Evolutionary conservation across 2,329 filamentous ascomycete genomes (phyloP), one percentile per base, ranked within the genome.

Genomic region (Xylaria sp.): DNA sequence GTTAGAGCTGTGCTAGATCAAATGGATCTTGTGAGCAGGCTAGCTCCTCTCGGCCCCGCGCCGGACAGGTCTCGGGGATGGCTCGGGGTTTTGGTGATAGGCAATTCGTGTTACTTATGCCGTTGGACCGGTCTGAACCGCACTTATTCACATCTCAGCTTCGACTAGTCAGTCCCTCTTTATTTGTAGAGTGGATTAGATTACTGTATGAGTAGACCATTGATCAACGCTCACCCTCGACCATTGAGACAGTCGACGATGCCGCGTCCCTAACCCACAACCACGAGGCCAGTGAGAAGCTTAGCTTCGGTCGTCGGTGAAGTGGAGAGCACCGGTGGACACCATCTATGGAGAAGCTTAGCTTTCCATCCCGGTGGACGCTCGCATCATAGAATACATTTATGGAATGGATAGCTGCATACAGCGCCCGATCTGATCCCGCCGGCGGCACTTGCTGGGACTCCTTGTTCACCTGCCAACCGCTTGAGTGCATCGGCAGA

Each of bases 261-360:
- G 15, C 10, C 46, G 0, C 55, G 62, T 57, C 49, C 55, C 25
- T 41, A 60, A 51, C 12, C 36, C 39, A 43, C 46, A 9, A 58
- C 36, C 23, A 58, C 36, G 23, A 13, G 39, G 23, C 43, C 3
- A n/a, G 12, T 13, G 61, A 48, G 43, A 18, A 25, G 25, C 43
- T 13, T 43, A 41, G n/a, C 31, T 58, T 75, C 74, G 75, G 72
- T 63, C 67, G 69, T 76, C 74, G 75, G 75, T 73, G 71, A 75
- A 73, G 71, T 76, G 75, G 75, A 64, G 68, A 66, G 59, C 2
- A 23, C 49, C 54, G 36, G 43, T 12, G 13, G 25, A 58, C 39
- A 18, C 39, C 13, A 41, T 18, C 15, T 49, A 56, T 28, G 15
- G 39, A 48, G 8, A 64, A 51, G 52, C 52, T 64, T 67, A 48